phyloP scores from a whole-genome alignment of 2,329 filamentous ascomycete species.

The Rhynchosporium graminicola region DNA sequence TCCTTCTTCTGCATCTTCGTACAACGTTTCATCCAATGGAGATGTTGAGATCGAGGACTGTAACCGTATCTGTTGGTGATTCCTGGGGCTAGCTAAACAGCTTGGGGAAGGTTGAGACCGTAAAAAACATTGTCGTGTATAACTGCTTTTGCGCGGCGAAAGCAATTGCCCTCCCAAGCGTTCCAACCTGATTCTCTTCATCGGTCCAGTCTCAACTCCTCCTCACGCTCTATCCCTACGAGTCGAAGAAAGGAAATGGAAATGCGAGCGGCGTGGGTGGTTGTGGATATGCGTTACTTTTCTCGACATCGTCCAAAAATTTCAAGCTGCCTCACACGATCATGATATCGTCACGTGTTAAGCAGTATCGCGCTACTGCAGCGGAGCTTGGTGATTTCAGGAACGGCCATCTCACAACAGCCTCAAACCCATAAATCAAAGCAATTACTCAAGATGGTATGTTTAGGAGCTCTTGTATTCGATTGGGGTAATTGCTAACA shows the following conservation, averaged over 20 bases:
- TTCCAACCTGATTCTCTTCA: conserved; percentile 64
- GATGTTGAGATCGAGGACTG: conserved; percentile 26
- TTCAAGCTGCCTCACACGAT: conserved; percentile 29
- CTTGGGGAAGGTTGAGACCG: conserved; percentile 37
- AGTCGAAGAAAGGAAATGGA: conserved; percentile 14
- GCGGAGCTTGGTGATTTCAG: conserved; percentile 21
- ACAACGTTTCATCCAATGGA: conserved; percentile 29
- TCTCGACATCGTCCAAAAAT: conserved; percentile 29
- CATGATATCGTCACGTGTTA: conserved; percentile 11
- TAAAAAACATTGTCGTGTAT: conserved; percentile 46
- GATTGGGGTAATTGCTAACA: conserved; percentile 45
- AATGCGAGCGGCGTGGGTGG: conserved; percentile 13
- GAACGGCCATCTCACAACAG: not conserved
- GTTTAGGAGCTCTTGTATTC: conserved; percentile 30
- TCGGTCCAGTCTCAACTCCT: conserved; percentile 38
- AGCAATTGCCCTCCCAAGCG: conserved; percentile 63
- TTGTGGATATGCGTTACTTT: conserved; percentile 26
- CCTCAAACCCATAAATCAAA: conserved; percentile 23
- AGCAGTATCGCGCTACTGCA: conserved; percentile 22
- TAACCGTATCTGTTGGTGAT: conserved; percentile 25
- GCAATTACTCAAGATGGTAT: conserved; percentile 57
- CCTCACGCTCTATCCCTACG: conserved; percentile 28
- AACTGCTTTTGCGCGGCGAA: conserved; percentile 36
- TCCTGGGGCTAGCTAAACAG: conserved; percentile 32
- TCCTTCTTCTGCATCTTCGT: conserved; percentile 38